These are phyloP conservation scores for Chlorella sp. DNA, from an alignment of 139 green algal genomes.

Conservation along the genomic window DNA sequence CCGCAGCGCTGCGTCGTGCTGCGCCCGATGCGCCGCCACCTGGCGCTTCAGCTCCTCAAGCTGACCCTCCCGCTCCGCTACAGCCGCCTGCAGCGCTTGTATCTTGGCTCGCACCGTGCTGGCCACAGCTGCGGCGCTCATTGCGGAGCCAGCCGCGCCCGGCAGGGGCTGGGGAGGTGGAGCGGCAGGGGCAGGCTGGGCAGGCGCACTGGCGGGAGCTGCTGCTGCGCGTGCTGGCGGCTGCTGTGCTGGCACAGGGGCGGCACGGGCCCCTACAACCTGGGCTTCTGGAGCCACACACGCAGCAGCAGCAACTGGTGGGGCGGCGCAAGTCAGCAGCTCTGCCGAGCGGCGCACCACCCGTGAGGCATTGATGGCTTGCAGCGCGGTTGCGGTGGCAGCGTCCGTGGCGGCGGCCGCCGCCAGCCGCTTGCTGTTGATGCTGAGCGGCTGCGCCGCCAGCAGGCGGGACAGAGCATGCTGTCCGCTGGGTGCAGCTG, in stretches of 20 bases:
- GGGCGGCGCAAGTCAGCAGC: neutral
- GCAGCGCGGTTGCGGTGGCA: neutral
- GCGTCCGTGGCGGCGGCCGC: neutral
- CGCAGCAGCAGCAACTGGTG: neutral
- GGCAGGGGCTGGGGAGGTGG: neutral
- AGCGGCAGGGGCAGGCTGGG: neutral
- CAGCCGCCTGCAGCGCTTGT: constrained; percentile 6
- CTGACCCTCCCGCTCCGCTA: constrained; percentile 15
- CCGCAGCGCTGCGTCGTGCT: constrained; percentile 1
- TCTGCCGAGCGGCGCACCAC: neutral
- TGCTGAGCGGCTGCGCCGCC: constrained; percentile 10
- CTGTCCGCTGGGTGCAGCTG: neutral
- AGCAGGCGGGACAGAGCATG: neutral
- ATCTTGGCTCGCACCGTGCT: constrained; percentile 25
- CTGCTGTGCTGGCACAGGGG: neutral
- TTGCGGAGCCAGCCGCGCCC: neutral
- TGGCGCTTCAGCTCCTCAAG: neutral
- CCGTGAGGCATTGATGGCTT: neutral
- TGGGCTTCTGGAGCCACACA: neutral
- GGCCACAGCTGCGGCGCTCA: neutral
- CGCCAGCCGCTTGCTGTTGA: constrained; percentile 15
- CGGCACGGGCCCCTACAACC: neutral
- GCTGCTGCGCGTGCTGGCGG: neutral
- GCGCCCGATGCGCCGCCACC: neutral
- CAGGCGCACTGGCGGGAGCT: neutral